Percentiles rank a stretch among this genome's conserved stretches.
Evolutionary conservation across 208 protist species (phyloP).

Genomic region (Acanthamoeba lenticulata): DNA sequence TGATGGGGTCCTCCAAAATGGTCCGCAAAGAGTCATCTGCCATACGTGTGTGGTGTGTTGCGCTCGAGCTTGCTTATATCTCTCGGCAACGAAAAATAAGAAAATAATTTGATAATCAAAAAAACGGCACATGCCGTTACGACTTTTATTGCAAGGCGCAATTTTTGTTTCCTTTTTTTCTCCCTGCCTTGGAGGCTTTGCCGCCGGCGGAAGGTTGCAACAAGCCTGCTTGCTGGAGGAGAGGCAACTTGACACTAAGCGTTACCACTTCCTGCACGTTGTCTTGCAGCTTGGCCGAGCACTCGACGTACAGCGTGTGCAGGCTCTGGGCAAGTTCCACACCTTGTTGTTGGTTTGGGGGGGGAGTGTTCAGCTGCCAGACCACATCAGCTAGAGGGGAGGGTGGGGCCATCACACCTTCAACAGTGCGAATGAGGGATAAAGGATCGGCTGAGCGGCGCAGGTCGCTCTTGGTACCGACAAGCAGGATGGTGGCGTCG

Average conservation of each 20-base stretch:
- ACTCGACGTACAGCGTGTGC: neutral
- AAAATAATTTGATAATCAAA: no score
- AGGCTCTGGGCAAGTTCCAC: neutral
- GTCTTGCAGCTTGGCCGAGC: neutral
- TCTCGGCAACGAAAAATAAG: no score
- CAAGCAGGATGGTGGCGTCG: constrained; percentile 76
- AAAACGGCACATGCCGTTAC: no score
- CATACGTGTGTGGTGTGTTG: neutral
- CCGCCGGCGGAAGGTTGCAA: neutral
- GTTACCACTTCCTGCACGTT: neutral
- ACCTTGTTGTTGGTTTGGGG: neutral
- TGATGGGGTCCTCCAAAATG: constrained; percentile 59
- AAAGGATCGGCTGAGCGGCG: constrained; percentile 46
- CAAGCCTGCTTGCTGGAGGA: neutral
- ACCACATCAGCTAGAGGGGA: neutral
- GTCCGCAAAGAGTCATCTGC: neutral
- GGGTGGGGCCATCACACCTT: neutral
- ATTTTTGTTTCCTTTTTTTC: no score
- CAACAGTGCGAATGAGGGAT: neutral
- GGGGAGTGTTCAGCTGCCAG: neutral
- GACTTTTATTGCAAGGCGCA: no score
- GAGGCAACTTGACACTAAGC: neutral
- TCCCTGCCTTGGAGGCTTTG: no score
- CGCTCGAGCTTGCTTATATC: no score
- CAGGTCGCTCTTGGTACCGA: constrained; percentile 82